phyloP scores from a whole-genome alignment of 140 eudicot genomes.

The Ambrosia hybrid region DNA sequence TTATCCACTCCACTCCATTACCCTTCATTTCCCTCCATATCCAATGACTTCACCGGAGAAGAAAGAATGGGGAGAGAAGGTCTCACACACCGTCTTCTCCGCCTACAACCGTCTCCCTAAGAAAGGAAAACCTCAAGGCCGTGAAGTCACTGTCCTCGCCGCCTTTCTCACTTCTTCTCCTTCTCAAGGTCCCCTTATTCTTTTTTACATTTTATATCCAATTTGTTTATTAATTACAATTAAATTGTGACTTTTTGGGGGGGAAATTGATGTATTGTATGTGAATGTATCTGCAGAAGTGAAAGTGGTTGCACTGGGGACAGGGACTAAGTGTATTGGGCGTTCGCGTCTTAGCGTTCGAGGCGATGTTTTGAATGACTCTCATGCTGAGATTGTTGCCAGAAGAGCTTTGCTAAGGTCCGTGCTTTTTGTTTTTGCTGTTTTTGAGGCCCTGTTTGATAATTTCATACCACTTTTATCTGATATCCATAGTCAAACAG shows the following conservation, averaged over 20 bases:
- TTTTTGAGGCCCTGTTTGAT: too few relatives aligned
- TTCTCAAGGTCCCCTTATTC: constrained; percentile 63
- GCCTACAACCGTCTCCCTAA: constrained; percentile 74
- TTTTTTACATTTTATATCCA: too few relatives aligned
- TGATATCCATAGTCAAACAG: too few relatives aligned
- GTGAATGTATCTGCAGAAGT: too few relatives aligned
- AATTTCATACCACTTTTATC: background rate
- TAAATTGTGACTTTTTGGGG: too few relatives aligned
- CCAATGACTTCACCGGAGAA: constrained; percentile 45
- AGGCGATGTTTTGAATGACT: constrained; percentile 90
- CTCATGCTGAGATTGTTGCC: constrained; percentile 93
- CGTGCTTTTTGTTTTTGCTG: too few relatives aligned
- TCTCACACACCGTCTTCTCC: constrained; percentile 52
- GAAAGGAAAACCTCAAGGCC: constrained; percentile 98
- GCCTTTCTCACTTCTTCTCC: constrained; percentile 82
- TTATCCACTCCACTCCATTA: constrained; percentile 36
- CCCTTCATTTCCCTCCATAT: constrained; percentile 31
- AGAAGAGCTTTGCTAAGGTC: constrained; percentile 88
- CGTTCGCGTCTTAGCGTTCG: constrained; percentile 55
- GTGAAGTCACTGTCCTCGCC: constrained; percentile 89
- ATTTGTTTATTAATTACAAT: too few relatives aligned
- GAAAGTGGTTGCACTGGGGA: constrained; percentile 84
- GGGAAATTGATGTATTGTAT: too few relatives aligned
- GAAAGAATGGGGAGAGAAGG: constrained; percentile 74
- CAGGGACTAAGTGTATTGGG: constrained; percentile 94